A percentile compares a stretch with the other conserved stretches of the same genome.
Evolutionary conservation across 2,329 filamentous ascomycete genomes (phyloP).

Genomic region (Neofusicoccum cordaticola): DNA sequence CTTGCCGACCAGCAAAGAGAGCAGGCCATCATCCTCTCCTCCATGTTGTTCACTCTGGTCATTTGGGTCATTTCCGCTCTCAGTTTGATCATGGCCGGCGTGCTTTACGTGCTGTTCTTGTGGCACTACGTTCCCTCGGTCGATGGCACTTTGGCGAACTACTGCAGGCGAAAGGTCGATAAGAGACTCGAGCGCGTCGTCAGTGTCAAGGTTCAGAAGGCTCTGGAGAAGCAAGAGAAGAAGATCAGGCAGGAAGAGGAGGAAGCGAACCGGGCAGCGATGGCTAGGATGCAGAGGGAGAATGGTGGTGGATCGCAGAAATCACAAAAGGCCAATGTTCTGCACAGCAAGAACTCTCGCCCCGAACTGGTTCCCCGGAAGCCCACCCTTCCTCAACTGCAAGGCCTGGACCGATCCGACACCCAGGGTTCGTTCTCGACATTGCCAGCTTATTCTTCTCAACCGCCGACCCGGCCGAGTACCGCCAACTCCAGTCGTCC

Average conservation of each 20-base stretch:
- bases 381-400: constrained; percentile 11
- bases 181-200: constrained; percentile 81
- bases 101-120: constrained; percentile 85
- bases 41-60: constrained; percentile 89
- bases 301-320: constrained; percentile 42
- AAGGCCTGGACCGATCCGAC: neutral
- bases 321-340: constrained; percentile 37
- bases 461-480: constrained; percentile 55
- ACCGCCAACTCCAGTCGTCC: constrained; percentile 41
- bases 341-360: constrained; percentile 37
- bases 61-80: constrained; percentile 84
- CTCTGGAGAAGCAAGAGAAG: constrained; percentile 71
- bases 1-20: constrained; percentile 71
- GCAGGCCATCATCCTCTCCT: constrained; percentile 78
- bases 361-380: constrained; percentile 1
- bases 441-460: constrained; percentile 48
- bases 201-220: constrained; percentile 81
- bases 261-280: constrained; percentile 22
- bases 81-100: constrained; percentile 65
- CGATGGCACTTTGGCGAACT: constrained; percentile 77
- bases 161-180: constrained; percentile 91
- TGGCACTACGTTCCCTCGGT: constrained; percentile 85
- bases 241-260: constrained; percentile 54
- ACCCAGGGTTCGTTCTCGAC: constrained; percentile 26
- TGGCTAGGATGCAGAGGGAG: constrained; percentile 30